Evolutionary conservation across 2,329 filamentous ascomycete species (phyloP).

Genomic region (Aureobasidium musti): DNA sequence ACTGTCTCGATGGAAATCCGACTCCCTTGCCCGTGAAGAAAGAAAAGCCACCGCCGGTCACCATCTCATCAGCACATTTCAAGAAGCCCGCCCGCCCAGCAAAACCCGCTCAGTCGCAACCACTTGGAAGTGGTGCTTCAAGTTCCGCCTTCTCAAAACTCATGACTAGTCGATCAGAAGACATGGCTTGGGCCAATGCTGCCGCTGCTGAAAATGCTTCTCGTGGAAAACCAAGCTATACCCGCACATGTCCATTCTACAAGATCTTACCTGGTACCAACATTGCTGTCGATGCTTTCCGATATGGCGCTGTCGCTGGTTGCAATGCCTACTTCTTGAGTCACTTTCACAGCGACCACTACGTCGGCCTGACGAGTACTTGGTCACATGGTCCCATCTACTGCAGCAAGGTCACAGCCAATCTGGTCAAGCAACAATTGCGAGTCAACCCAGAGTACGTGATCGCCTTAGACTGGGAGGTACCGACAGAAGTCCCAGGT

Average conservation of each 20-base stretch:
- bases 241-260: conserved; percentile 95
- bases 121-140: conserved; percentile 55
- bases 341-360: conserved; percentile 98
- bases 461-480: conserved; percentile 81
- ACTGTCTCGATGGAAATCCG: conserved; percentile 82
- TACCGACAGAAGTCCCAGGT: conserved; percentile 72
- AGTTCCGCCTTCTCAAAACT: conserved; percentile 83
- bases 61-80: conserved; percentile 57
- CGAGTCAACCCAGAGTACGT: conserved; percentile 84
- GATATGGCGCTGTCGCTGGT: conserved; percentile 89
- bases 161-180: conserved; percentile 90
- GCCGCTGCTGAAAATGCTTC: conserved; percentile 76
- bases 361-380: conserved; percentile 81
- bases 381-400: conserved; percentile 97
- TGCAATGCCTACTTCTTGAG: conserved; percentile 95
- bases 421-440: conserved; percentile 83
- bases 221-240: conserved; percentile 80
- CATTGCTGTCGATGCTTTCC: conserved; percentile 94
- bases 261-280: conserved; percentile 93
- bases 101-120: conserved; percentile 77
- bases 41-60: conserved; percentile 18
- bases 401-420: conserved; percentile 89
- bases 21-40: conserved; percentile 54
- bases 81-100: conserved; percentile 66
- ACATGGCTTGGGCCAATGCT: conserved; percentile 84